phyloP scores from a whole-genome alignment of 2,329 filamentous ascomycete species.

The Trichoderma sp. region DNA sequence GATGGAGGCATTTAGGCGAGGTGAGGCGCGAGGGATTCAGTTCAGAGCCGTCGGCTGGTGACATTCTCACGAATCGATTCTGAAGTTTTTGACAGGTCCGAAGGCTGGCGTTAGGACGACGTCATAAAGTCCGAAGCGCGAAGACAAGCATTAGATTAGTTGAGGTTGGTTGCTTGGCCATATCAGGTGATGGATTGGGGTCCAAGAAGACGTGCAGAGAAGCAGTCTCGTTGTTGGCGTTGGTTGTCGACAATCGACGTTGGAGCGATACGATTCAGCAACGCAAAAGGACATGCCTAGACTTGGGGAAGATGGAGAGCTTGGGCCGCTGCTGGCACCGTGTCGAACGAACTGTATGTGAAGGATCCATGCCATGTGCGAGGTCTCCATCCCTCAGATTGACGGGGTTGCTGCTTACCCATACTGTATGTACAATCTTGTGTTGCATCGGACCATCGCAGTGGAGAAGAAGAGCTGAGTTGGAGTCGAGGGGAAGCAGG shows the following conservation, averaged over 20 bases:
- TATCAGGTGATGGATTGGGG: neutral
- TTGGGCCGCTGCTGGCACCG: neutral
- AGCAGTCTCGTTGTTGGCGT: neutral
- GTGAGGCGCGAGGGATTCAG: neutral
- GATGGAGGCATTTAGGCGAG: constrained; percentile 4
- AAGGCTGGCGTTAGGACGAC: neutral
- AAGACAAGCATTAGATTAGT: neutral
- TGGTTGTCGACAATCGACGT: neutral
- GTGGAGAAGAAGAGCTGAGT: constrained; percentile 9
- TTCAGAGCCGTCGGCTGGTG: constrained; percentile 3
- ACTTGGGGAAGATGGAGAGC: constrained; percentile 1
- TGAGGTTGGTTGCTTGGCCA: neutral
- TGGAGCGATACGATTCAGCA: neutral
- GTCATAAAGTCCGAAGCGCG: neutral
- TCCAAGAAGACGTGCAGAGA: neutral
- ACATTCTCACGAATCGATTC: neutral
- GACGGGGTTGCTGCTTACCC: neutral
- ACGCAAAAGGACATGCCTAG: neutral
- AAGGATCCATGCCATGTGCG: constrained; percentile 13
- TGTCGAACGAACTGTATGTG: neutral
- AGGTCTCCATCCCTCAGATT: neutral
- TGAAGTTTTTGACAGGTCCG: neutral
- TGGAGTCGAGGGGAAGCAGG: neutral
- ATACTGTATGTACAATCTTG: neutral
- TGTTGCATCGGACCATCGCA: constrained; percentile 13